Base-by-base conservation (phyloP, 352 stramenopile species). In the Aphanomyces cochlioides region DNA sequence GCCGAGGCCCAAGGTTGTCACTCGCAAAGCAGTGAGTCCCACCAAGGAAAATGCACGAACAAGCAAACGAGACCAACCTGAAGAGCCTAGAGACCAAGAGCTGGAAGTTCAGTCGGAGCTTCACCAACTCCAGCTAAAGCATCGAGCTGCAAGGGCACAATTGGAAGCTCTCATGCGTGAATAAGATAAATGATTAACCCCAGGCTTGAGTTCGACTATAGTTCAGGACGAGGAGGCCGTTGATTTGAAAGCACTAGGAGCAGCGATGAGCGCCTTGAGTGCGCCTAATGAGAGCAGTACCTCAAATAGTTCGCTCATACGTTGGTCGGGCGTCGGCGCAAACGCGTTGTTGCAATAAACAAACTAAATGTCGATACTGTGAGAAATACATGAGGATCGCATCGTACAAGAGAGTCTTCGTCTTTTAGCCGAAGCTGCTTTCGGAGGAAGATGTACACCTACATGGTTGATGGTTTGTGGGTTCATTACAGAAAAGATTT, bases 291-390 rank as follows among this genome's bases (percentile, higher is more conserved):
- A 39, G 36, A 28, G 47, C 64, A 3, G 19, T 41, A 94, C 86
- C 79, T 90, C 84, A 66, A 82, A 90, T 40, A 94, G 75, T 59
- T 87, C 84, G 50, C 76, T 89, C 41, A 94, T 76, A 60, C 83
- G 84, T 59, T 94, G 87, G 54, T 92, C 87, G 4, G 85, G 87
- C 3, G 83, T 90, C n/a, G 87, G 87, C 17, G 87, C 85, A 66
- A 94, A 94, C 39, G 87, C 90, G 72, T 83, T 91, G 72, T 94
- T 94, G 80, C 87, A 94, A 72, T 93, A 94, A 48, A 94, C 83
- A 78, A 94, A 92, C 87, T 94, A 68, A 47, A 71, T 38, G 8
- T 58, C 61, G 15, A 17, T 0, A 68, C 7, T 7, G 69, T 36
- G 17, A 72, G 40, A 36, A 41, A 37, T 10, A 53, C 12, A 5